Percentiles rank a stretch among this genome's conserved stretches.
Evolutionary conservation across 495 filamentous ascomycete species (phyloP).

Genomic region (Penicillium ochrochloron): DNA sequence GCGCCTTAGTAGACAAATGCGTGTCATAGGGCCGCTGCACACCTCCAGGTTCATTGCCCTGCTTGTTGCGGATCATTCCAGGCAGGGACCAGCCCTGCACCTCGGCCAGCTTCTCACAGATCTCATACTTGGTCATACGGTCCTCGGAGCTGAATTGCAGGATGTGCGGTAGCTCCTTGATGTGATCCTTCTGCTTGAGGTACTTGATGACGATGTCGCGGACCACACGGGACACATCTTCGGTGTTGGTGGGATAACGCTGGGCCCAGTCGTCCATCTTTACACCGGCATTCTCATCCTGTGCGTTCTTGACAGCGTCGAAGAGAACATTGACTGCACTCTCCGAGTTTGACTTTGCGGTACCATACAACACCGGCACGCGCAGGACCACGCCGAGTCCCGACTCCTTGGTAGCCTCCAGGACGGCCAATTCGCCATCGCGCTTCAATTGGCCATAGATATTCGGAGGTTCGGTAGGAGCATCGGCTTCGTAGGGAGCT

Average conservation of each 20-base stretch:
- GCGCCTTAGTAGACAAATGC: constrained; percentile 76
- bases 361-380: constrained; percentile 88
- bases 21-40: constrained; percentile 89
- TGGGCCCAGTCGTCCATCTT: constrained; percentile 91
- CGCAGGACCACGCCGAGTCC: constrained; percentile 71
- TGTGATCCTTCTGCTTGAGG: constrained; percentile 47
- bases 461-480: constrained; percentile 72
- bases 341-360: constrained; percentile 61
- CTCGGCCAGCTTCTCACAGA: constrained; percentile 78
- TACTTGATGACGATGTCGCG: constrained; percentile 73
- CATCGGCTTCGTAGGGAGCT: constrained; percentile 77
- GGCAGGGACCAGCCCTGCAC: constrained; percentile 78
- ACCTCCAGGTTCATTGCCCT: constrained; percentile 74
- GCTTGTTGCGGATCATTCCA: constrained; percentile 70
- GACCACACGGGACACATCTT: constrained; percentile 85
- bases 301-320: constrained; percentile 71
- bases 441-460: constrained; percentile 88
- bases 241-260: constrained; percentile 84
- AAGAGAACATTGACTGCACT: constrained; percentile 85
- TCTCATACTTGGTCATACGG: constrained; percentile 88
- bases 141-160: constrained; percentile 91
- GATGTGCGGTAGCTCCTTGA: constrained; percentile 64
- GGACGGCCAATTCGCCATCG: constrained; percentile 77
- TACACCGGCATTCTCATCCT: constrained; percentile 59
- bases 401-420: constrained; percentile 58